Conservation (phyloP, 2,329 filamentous ascomycete species). For the Trichothecium roseum region DNA sequence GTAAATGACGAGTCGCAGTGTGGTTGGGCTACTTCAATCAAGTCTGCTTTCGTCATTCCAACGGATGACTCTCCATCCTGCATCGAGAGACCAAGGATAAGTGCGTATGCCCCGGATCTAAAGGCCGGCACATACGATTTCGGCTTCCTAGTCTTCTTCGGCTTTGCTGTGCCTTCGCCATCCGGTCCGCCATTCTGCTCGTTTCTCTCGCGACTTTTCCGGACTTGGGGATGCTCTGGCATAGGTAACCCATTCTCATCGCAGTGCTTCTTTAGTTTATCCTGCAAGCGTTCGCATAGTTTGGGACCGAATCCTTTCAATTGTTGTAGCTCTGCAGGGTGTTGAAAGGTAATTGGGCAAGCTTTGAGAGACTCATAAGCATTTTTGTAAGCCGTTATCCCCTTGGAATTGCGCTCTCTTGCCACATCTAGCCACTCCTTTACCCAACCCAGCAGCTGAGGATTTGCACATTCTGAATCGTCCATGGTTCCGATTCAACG, state of each 20-base stretch:
- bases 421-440: constrained; percentile 68
- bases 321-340: constrained; percentile 62
- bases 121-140: constrained; percentile 63
- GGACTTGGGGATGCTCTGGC: constrained; percentile 45
- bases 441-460: constrained; percentile 61
- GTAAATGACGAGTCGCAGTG: constrained; percentile 67
- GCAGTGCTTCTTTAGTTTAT: constrained; percentile 50
- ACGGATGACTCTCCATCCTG: constrained; percentile 34
- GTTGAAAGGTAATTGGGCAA: constrained; percentile 59
- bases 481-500: constrained; percentile 14
- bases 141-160: constrained; percentile 47
- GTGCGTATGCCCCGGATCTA: constrained; percentile 64
- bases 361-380: constrained; percentile 69
- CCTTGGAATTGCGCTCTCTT: constrained; percentile 59
- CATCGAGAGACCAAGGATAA: constrained; percentile 56
- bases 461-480: constrained; percentile 49
- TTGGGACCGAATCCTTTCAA: constrained; percentile 67
- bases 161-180: constrained; percentile 13
- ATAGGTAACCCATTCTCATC: constrained; percentile 56
- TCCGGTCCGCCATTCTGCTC: constrained; percentile 5
- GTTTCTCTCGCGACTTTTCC: constrained; percentile 22
- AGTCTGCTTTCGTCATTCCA: constrained; percentile 55
- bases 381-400: constrained; percentile 60
- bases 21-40: constrained; percentile 60
- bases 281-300: constrained; percentile 58